Base-by-base conservation (phyloP, 2,329 filamentous ascomycete species). In the Monilinia aucupariae region DNA sequence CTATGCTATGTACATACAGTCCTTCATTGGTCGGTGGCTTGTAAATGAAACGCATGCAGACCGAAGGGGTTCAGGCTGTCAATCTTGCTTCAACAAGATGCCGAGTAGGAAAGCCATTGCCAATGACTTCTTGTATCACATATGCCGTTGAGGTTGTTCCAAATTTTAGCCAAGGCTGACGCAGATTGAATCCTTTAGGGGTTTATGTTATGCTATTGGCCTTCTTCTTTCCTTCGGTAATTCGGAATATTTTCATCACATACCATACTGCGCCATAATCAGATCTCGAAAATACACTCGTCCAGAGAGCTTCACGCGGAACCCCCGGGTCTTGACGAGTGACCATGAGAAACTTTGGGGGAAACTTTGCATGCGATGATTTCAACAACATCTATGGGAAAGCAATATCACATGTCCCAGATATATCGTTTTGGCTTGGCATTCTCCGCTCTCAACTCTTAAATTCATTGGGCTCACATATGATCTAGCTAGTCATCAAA, bases 21-120 rank as follows among this genome's bases (percentile, higher is more conserved):
- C 6, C 47, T 22, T 27, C 8, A 47, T 39, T 53, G 41, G 41
- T 12, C n/a, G 30, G 13, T 54, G 49, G 17, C 39, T 55, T 47
- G 17, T 37, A 37, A 61, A 27, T 52, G n/a, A n/a, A n/a, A n/a
- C n/a, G 49, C 49, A 54, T 54, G 59, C 50, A 61, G 34, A 20
- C 54, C 47, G 27, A 47, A 56, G 27, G 27, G 47, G 20, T n/a
- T 22, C 27, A 13, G 49, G 30, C 30, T 55, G 49, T 50, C 55
- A 59, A 59, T 59, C 55, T 50, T 54, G 49, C 59, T 48, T 55
- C n/a, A 5, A 61, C 6, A 20, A 20, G 22, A n/a, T 34, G 54
- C 27, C 22, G 54, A 47, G 20, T 25, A 53, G 39, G 39, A 39
- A 47, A 61, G 39, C 13, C 30, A n/a, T 27, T 37, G 25, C 12